Percentiles rank a stretch among this genome's conserved stretches.
These are phyloP conservation scores for Pleurotus ostreatus DNA, from an alignment of 768 basidiomycete genomes.

Conservation along the genomic window DNA sequence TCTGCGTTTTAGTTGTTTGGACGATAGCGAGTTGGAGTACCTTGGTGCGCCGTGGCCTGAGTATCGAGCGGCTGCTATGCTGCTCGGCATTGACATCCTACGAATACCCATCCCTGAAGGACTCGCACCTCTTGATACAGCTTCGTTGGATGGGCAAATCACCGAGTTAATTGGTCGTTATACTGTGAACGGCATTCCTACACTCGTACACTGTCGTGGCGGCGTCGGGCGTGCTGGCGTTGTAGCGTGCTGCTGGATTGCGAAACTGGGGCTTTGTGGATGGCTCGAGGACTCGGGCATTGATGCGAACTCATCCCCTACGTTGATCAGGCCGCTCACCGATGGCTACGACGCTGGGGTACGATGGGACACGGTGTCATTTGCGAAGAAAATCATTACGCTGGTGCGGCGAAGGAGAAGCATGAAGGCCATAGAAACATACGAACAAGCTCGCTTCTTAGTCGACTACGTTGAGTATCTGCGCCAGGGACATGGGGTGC, in stretches of 20 bases:
- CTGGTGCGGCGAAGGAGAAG: slow-evolving; percentile 76
- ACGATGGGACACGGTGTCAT: slow-evolving; percentile 44
- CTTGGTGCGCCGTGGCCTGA: slow-evolving; percentile 86
- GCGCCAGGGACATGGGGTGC: slow-evolving; percentile 12
- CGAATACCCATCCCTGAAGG: slow-evolving; percentile 90
- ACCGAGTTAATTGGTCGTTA: slow-evolving; percentile 63
- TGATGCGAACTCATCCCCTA: background rate
- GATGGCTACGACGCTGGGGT: background rate
- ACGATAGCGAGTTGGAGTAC: slow-evolving; percentile 78
- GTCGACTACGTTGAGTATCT: slow-evolving; percentile 72
- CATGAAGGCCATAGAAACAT: slow-evolving; percentile 89
- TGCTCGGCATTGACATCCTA: slow-evolving; percentile 73
- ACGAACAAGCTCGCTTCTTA: slow-evolving; percentile 86
- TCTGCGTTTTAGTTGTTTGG: slow-evolving; percentile 59
- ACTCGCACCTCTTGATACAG: slow-evolving; percentile 61
- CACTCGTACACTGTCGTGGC: slow-evolving; percentile 89
- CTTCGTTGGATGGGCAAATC: slow-evolving; percentile 62
- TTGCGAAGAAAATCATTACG: slow-evolving; percentile 70
- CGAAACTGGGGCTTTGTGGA: slow-evolving; percentile 87
- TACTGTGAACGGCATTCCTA: slow-evolving; percentile 63
- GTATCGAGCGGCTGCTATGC: slow-evolving; percentile 60
- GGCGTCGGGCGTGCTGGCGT: slow-evolving; percentile 93
- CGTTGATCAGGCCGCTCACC: background rate
- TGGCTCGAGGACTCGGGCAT: slow-evolving; percentile 36
- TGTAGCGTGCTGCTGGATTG: slow-evolving; percentile 88